Evolutionary conservation across 306 rosid species (phyloP).

Genomic region (Cicer yamashitae): DNA sequence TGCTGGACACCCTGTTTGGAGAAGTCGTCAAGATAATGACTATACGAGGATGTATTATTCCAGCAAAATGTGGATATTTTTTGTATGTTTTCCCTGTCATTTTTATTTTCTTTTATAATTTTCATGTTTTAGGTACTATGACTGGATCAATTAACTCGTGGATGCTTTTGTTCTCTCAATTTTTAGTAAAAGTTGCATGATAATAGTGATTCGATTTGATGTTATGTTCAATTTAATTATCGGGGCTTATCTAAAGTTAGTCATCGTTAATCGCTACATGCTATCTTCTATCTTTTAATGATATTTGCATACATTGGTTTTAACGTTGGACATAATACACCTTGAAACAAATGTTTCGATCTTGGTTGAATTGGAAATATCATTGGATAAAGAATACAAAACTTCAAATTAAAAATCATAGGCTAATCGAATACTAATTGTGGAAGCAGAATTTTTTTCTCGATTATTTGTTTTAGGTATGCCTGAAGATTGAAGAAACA

Average conservation of each 20-base stretch:
- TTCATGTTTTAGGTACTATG: constrained; percentile 46
- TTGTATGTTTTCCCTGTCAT: constrained; percentile 40
- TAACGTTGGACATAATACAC: too few relatives aligned
- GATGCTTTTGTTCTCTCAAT: constrained; percentile 48
- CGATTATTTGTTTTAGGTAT: background rate
- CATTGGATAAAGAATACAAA: background rate
- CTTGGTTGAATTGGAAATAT: background rate
- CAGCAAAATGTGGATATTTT: constrained; percentile 65
- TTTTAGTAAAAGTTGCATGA: constrained; percentile 45
- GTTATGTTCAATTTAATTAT: constrained; percentile 6
- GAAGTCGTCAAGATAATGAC: constrained; percentile 56
- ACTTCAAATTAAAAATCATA: background rate
- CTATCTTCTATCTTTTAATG: background rate
- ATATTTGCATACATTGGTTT: background rate
- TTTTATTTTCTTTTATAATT: constrained; percentile 31
- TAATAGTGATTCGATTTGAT: constrained; percentile 39
- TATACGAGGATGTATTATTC: constrained; percentile 56
- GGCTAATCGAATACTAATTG: background rate
- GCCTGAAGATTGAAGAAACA: background rate
- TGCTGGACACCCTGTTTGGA: constrained; percentile 59
- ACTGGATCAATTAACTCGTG: constrained; percentile 49
- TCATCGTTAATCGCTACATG: background rate
- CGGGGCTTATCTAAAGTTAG: constrained; percentile 3
- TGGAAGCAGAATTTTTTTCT: background rate
- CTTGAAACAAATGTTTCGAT: too few relatives aligned